Conservation (phyloP, 2,329 filamentous ascomycete genomes). For the Sordariomycetes sp. region DNA sequence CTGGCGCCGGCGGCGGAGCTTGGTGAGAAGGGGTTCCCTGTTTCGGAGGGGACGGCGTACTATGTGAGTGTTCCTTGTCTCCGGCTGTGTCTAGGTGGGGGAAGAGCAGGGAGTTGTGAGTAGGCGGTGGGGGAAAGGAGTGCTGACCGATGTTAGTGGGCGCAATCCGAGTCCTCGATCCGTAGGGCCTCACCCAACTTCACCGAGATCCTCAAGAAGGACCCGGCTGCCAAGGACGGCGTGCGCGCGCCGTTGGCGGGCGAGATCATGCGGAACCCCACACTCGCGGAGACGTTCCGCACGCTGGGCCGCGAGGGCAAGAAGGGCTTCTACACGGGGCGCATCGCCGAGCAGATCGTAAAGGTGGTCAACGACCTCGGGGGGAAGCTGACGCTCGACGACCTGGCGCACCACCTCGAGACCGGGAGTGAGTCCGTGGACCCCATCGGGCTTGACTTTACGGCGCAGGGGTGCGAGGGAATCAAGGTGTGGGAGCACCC, state of each 20-base stretch:
- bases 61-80: constrained; percentile 37
- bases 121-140: not conserved
- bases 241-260: constrained; percentile 64
- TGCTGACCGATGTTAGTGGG: constrained; percentile 48
- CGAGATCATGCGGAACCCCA: constrained; percentile 80
- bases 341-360: constrained; percentile 68
- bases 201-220: constrained; percentile 74
- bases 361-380: constrained; percentile 65
- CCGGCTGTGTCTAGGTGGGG: not conserved
- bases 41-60: constrained; percentile 62
- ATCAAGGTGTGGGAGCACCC: constrained; percentile 93
- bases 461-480: constrained; percentile 44
- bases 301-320: constrained; percentile 69
- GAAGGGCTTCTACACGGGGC: constrained; percentile 79
- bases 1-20: constrained; percentile 72
- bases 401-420: constrained; percentile 62
- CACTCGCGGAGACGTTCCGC: constrained; percentile 69
- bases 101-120: not conserved
- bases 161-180: constrained; percentile 46
- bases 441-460: constrained; percentile 71
- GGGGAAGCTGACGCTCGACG: constrained; percentile 65
- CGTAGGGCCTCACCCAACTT: constrained; percentile 71
- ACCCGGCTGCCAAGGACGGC: constrained; percentile 53
- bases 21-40: constrained; percentile 79
- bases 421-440: constrained; percentile 64